Evolutionary conservation across 805 yeast genomes (phyloP).

Genomic region (Candida awuae): DNA sequence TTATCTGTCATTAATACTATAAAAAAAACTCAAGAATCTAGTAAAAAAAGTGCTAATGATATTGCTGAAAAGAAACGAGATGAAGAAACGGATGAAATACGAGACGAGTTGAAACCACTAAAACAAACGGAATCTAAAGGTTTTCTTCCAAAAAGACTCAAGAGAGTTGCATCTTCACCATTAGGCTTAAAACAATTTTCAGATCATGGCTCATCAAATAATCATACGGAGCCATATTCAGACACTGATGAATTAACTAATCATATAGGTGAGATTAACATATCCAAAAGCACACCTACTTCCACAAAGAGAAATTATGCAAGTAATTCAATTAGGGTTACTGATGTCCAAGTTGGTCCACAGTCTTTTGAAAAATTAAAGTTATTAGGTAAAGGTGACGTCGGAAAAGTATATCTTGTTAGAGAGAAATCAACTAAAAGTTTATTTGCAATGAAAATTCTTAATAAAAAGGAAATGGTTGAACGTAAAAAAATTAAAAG

Average conservation of each 20-base stretch:
- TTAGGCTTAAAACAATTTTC: slow-evolving; percentile 40
- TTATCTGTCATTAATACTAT: background rate
- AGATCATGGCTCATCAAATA: slow-evolving; percentile 5
- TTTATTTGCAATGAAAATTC: slow-evolving; percentile 86
- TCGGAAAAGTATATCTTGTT: slow-evolving; percentile 91
- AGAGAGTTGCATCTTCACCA: slow-evolving; percentile 85
- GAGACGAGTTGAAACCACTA: slow-evolving; percentile 14
- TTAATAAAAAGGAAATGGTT: slow-evolving; percentile 88
- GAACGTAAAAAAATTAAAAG: slow-evolving; percentile 90
- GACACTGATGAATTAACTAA: slow-evolving; percentile 18
- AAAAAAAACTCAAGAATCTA: background rate
- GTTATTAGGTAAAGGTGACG: slow-evolving; percentile 94
- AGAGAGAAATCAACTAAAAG: slow-evolving; percentile 68
- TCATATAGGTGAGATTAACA: slow-evolving; percentile 33
- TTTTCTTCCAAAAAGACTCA: slow-evolving; percentile 35
- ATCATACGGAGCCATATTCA: background rate
- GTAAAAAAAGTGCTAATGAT: background rate
- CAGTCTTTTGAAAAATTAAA: slow-evolving; percentile 82
- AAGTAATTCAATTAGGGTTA: slow-evolving; percentile 62
- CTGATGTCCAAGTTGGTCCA: slow-evolving; percentile 77
- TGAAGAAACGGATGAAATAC: slow-evolving; percentile 9
- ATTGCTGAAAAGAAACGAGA: background rate
- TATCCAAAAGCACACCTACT: slow-evolving; percentile 32
- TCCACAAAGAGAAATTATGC: slow-evolving; percentile 54
- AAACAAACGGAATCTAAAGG: slow-evolving; percentile 7